Evolutionary conservation across 2,329 filamentous ascomycete genomes (phyloP), one percentile per base, ranked within the genome.

Genomic region (Pseudopithomyces maydicus): DNA sequence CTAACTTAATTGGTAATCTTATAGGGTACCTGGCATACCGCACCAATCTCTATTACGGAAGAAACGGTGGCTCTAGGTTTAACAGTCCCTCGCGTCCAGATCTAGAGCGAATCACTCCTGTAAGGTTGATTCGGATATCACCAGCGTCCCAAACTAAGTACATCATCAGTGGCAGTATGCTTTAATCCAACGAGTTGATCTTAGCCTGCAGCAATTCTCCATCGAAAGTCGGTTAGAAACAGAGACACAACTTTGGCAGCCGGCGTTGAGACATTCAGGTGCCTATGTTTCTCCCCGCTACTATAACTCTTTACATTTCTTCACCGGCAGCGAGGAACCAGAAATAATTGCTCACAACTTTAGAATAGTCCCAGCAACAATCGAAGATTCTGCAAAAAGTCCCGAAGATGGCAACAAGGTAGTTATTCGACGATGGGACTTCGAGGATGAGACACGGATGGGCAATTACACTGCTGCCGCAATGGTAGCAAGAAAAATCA

Each of bases 111-210:
- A 57, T 57, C 19, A 38, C 44, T 22, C 55, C 50, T 19, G 55
- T 57, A 53, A 50, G 29, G 23, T 11, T 45, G 7, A 26, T 14
- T 6, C 39, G 11, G 15, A 15, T 22, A 19, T 38, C 23, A 14
- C 10, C 38, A 17, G 5, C 15, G 14, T 19, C 50, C 14, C 17
- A 33, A 17, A 33, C 33, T 56, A 12, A 56, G 6, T 3, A 46
- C 36, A 29, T 4, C n/a, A n/a, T 12, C 15, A 56, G 54, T 56
- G 54, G 54, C 54, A 56, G 33, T 52, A 51, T 29, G 54, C 54
- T n/a, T 52, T 52, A 35, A 52, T 52, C 22, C 29, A 47, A 46
- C 47, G 54, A 23, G 17, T 52, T 19, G 47, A 52, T 47, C 22
- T 47, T 20, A 41, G 47, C 42, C 32, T 56, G n/a, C 20, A 51